A percentile compares a stretch with the other conserved stretches of the same genome.
Evolutionary conservation across 2,329 filamentous ascomycete genomes (phyloP).

Genomic region (Xylariaceae sp.): DNA sequence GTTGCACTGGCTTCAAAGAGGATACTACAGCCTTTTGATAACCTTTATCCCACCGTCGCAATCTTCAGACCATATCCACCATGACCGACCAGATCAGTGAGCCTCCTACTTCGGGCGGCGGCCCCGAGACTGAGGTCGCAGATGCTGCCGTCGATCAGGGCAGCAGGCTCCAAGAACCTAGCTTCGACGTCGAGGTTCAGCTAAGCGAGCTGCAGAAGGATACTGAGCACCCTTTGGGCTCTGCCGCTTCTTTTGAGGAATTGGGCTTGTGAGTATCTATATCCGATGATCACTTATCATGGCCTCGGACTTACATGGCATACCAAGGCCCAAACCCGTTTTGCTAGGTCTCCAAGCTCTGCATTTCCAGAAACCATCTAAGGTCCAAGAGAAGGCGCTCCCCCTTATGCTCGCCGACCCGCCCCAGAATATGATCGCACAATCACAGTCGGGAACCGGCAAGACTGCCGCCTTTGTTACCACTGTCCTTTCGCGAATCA

Average conservation of each 20-base stretch:
- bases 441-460: conserved; percentile 98
- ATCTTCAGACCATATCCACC: not conserved
- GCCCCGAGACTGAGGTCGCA: conserved; percentile 30
- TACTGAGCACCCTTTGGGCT: conserved; percentile 81
- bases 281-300: not conserved
- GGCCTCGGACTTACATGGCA: not conserved
- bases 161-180: conserved; percentile 62
- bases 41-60: not conserved
- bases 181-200: conserved; percentile 88
- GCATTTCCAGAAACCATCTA: conserved; percentile 92
- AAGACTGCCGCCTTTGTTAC: conserved; percentile 97
- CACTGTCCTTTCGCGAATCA: conserved; percentile 82
- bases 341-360: conserved; percentile 74
- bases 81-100: conserved; percentile 20
- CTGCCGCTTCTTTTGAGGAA: conserved; percentile 77
- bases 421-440: conserved; percentile 91
- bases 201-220: conserved; percentile 85
- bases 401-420: conserved; percentile 83
- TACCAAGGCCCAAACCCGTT: conserved; percentile 35
- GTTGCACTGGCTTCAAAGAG: too few species aligned
- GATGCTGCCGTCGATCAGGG: conserved; percentile 31
- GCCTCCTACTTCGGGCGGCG: conserved; percentile 9
- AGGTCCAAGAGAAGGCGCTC: conserved; percentile 93
- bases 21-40: too few species aligned
- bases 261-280: conserved; percentile 68